These are phyloP conservation scores for Cenchrus americanus DNA, from an alignment of 176 grass and related monocot species.

Conservation along the genomic window DNA sequence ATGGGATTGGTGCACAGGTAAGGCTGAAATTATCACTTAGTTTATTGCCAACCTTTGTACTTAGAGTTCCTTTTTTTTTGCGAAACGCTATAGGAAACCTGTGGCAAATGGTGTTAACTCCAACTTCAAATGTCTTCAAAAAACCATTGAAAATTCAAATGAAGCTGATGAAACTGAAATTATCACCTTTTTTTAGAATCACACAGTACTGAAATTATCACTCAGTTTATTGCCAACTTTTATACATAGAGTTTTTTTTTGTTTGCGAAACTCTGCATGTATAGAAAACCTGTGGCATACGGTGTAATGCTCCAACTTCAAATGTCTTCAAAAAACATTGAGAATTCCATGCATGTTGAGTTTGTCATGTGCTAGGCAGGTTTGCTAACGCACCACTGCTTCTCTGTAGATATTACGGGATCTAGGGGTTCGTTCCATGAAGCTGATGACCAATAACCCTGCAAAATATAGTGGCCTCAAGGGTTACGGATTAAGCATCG, in stretches of 20 bases:
- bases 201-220: not conserved
- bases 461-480: slow-evolving; percentile 85
- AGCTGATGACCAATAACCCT: slow-evolving; percentile 90
- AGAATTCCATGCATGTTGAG: not conserved
- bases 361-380: not conserved
- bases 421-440: slow-evolving; percentile 86
- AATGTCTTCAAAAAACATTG: not conserved
- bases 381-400: slow-evolving; percentile 21
- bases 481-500: slow-evolving; percentile 85
- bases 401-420: slow-evolving; percentile 70
- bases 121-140: not conserved
- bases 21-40: slow-evolving; percentile 6
- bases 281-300: not conserved
- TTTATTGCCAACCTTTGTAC: not conserved
- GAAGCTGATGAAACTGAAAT: too few relatives aligned
- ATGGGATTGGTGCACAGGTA: slow-evolving; percentile 86
- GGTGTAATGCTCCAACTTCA: not conserved
- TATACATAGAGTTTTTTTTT: not conserved
- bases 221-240: not conserved
- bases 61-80: not conserved
- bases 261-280: not conserved
- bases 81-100: not conserved
- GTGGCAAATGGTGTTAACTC: not conserved
- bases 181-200: too few relatives aligned
- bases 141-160: not conserved